These are phyloP conservation scores for Camelina sativa DNA, from an alignment of 345 rosid species.

Conservation along the genomic window DNA sequence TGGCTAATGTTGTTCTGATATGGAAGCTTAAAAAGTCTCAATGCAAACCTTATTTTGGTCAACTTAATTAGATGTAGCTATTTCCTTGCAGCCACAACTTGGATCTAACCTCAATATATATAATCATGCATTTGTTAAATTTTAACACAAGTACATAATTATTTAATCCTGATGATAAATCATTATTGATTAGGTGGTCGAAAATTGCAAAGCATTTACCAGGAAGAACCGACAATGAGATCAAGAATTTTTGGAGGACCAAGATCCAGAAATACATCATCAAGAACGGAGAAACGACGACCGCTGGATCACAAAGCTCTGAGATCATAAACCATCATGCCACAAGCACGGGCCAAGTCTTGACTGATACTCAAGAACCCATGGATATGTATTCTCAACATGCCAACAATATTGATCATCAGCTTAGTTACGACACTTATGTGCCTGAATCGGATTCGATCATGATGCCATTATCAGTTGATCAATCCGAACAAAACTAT, in stretches of 20 bases:
- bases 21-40: neutral
- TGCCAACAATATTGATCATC: constrained; percentile 4
- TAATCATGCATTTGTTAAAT: neutral
- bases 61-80: constrained; percentile 27
- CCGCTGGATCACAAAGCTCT: constrained; percentile 41
- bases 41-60: constrained; percentile 40
- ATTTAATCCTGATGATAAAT: neutral
- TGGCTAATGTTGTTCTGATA: neutral
- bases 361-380: constrained; percentile 40
- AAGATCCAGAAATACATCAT: constrained; percentile 75
- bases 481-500: constrained; percentile 56
- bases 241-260: constrained; percentile 93
- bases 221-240: constrained; percentile 92
- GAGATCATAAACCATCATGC: constrained; percentile 44
- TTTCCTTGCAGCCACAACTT: constrained; percentile 10
- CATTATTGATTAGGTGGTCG: constrained; percentile 59
- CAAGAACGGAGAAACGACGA: constrained; percentile 53
- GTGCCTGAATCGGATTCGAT: constrained; percentile 28
- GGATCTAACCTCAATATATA: neutral
- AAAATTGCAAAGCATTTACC: constrained; percentile 92
- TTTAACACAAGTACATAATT: neutral
- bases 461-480: constrained; percentile 20
- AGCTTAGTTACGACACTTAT: constrained; percentile 18
- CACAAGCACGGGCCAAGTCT: constrained; percentile 46
- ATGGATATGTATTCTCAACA: constrained; percentile 50